These are phyloP conservation scores for Hypoxylon sp. DNA, from an alignment of 2,329 filamentous ascomycete species.

Conservation along the genomic window DNA sequence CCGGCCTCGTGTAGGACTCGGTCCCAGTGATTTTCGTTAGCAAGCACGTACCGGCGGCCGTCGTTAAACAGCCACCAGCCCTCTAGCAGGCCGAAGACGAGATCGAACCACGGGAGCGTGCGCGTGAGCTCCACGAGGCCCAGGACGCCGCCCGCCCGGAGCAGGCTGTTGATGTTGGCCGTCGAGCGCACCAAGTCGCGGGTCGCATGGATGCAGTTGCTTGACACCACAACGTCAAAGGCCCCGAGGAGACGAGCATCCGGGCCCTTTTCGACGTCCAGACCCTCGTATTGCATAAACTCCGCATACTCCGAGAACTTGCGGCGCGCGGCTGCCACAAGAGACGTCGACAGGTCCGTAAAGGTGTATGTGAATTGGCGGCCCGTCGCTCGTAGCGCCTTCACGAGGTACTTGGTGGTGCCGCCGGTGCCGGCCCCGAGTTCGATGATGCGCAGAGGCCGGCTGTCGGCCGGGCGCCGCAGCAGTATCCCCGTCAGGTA, in stretches of 20 bases:
- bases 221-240: conserved; percentile 47
- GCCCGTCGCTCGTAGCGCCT: conserved; percentile 39
- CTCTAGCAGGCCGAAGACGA: conserved; percentile 49
- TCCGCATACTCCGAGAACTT: conserved; percentile 38
- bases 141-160: conserved; percentile 48
- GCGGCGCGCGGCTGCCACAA: conserved; percentile 45
- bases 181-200: conserved; percentile 38
- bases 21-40: conserved; percentile 37
- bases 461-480: no score
- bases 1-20: conserved; percentile 38
- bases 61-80: conserved; percentile 52
- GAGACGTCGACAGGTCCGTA: conserved; percentile 48
- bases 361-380: conserved; percentile 50
- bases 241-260: conserved; percentile 34
- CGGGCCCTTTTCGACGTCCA: conserved; percentile 45
- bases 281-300: conserved; percentile 42
- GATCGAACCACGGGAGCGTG: conserved; percentile 44
- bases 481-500: no score
- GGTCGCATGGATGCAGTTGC: conserved; percentile 50
- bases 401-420: conserved; percentile 46
- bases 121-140: conserved; percentile 48
- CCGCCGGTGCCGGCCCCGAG: conserved; percentile 48
- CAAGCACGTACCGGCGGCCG: conserved; percentile 40
- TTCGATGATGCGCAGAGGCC: no score
- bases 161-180: conserved; percentile 38